Evolutionary conservation across 345 rosid species (phyloP), one percentile per base, ranked within the genome.

Genomic region (Sisymbrium altissimum): DNA sequence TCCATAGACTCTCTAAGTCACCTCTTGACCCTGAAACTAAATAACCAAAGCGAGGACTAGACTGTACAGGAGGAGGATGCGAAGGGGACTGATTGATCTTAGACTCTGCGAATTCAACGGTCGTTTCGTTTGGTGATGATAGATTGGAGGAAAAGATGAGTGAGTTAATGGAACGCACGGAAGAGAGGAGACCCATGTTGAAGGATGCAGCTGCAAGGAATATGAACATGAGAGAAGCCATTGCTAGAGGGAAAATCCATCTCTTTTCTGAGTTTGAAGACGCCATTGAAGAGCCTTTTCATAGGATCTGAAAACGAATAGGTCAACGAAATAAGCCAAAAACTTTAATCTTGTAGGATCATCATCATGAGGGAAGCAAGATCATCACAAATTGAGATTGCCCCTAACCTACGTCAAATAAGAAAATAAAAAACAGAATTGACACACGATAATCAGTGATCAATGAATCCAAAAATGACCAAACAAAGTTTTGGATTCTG

Each of bases 11-110:
- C 29, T 92, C 92, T 57, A 88, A 71, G 70, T 95, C 99, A 68
- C 97, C 99, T 80, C 80, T 92, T 14, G 99, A 95, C 19, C 99
- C 99, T 19, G 97, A 87, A 80, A 95, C 84, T 82, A 95, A 80
- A 78, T 95, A 95, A 8, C 94, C 99, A 70, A 95, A 95, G n/a
- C 94, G 87, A 25, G 90, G 97, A 72, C 81, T 73, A 33, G 68
- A 78, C 78, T 61, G 88, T 72, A 4, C 78, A 19, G 83, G 86
- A 66, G 84, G 83, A 6, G 83, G 53, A 53, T 1, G 64, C 76
- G 18, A 18, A 1, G 82, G 29, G 17, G 82, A 44, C 4, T 66
- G 70, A 3, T 77, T 71, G 62, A 90, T 70, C 77, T 81, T 88
- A 5, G 80, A 57, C 75, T 90, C 96, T 3, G 82, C 96, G 70